Evolutionary conservation across 148 eudicot genomes (phyloP).

Genomic region (Rhododendron ferrugineum): DNA sequence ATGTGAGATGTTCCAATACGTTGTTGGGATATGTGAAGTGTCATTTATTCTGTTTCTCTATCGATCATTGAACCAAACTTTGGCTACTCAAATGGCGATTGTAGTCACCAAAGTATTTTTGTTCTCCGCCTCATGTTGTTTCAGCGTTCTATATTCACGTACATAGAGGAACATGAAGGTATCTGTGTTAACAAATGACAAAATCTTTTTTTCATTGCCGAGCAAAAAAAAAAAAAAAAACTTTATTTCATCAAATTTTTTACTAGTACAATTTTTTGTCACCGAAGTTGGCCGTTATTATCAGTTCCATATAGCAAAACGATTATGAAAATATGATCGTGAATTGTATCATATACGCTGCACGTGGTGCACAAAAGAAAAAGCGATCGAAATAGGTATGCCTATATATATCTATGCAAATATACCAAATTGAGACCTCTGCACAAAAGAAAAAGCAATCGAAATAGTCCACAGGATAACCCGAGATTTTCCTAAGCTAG

Average conservation of each 20-base stretch:
- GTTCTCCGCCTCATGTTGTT: neutral
- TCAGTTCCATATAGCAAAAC: too few relatives aligned
- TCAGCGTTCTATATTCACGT: neutral
- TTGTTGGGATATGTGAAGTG: neutral
- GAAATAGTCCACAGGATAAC: too few relatives aligned
- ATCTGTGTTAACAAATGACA: neutral
- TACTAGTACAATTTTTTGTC: neutral
- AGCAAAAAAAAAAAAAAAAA: too few relatives aligned
- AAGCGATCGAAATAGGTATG: too few relatives aligned
- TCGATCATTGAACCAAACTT: neutral
- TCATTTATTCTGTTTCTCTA: neutral
- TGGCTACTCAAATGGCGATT: neutral
- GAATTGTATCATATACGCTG: neutral
- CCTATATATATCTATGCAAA: too few relatives aligned
- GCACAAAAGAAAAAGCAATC: too few relatives aligned
- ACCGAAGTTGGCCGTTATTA: neutral
- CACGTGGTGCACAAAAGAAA: neutral
- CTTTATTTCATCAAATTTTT: neutral
- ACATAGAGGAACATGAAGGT: neutral
- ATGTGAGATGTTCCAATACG: neutral
- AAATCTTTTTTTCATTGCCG: too few relatives aligned
- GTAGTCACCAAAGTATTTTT: neutral
- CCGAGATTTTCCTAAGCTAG: too few relatives aligned
- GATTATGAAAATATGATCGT: neutral
- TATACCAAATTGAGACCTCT: too few relatives aligned